Conservation (phyloP, 768 basidiomycete genomes). For the Tricholoma hemisulphureum region DNA sequence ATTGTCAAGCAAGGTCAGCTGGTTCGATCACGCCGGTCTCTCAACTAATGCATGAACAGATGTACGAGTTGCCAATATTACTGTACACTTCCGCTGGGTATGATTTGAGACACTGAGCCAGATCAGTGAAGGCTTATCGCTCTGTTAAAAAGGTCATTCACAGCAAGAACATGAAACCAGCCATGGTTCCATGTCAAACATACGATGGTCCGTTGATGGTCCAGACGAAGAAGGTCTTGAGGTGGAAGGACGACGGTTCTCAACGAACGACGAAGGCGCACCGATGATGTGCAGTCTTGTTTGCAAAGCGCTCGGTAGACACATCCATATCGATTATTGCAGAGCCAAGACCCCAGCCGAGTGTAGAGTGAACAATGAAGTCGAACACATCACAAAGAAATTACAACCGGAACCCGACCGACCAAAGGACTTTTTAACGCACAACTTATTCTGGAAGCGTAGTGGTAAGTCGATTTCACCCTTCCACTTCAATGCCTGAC, state of each 20-base stretch:
- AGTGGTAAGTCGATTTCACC: slow-evolving; percentile 36
- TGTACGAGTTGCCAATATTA: slow-evolving; percentile 58
- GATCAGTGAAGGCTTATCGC: neutral
- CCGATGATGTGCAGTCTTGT: slow-evolving; percentile 63
- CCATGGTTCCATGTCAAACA: slow-evolving; percentile 62
- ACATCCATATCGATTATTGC: slow-evolving; percentile 58
- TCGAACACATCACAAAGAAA: slow-evolving; percentile 42
- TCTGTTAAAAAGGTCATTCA: slow-evolving; percentile 43
- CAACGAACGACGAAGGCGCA: slow-evolving; percentile 52
- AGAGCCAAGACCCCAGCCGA: slow-evolving; percentile 33
- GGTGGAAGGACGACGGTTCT: slow-evolving; percentile 55
- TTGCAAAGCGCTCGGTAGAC: slow-evolving; percentile 54
- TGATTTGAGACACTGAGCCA: slow-evolving; percentile 3
- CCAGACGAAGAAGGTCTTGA: slow-evolving; percentile 50
- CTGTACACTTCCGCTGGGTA: slow-evolving; percentile 57
- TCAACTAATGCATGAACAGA: slow-evolving; percentile 23
- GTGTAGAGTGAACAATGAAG: slow-evolving; percentile 41
- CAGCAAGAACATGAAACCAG: slow-evolving; percentile 62
- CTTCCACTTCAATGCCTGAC: neutral
- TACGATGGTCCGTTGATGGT: slow-evolving; percentile 56
- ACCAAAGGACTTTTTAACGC: slow-evolving; percentile 54
- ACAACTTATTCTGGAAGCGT: slow-evolving; percentile 55
- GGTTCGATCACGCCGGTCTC: neutral
- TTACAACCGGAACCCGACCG: slow-evolving; percentile 46
- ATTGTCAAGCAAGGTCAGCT: slow-evolving; percentile 49